Percentiles rank a stretch among this genome's conserved stretches.
Conservation (phyloP, 179 eudicot genomes). For the Nepenthes alata region DNA sequence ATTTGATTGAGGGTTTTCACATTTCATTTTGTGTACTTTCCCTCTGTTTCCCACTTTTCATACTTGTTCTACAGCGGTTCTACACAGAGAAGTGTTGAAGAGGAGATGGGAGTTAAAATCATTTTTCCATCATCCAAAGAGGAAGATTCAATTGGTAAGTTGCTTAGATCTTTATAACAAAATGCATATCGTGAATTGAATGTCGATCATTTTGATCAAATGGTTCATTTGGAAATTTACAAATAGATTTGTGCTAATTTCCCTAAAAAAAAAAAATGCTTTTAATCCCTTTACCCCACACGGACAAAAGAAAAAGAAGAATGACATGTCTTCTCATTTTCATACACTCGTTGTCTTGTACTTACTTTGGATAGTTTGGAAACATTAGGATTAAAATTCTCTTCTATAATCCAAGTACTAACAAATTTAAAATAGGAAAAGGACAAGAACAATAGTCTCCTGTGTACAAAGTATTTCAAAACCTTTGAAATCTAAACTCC, state of each 20-base stretch:
- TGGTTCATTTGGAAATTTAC: slow-evolving; percentile 1
- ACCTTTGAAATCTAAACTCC: no score
- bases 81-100: slow-evolving; percentile 46
- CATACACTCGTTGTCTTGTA: no score
- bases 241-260: neutral
- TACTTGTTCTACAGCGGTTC: slow-evolving; percentile 28
- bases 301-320: no score
- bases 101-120: slow-evolving; percentile 54
- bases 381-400: no score
- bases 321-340: no score
- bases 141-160: slow-evolving; percentile 52
- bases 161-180: slow-evolving; percentile 9
- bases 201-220: neutral
- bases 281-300: no score
- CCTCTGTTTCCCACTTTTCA: neutral
- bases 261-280: no score
- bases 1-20: neutral
- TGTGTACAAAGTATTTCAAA: no score
- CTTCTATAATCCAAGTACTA: no score
- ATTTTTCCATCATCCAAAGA: slow-evolving; percentile 45
- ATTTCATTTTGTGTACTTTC: neutral
- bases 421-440: no score
- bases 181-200: neutral
- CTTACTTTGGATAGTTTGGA: no score
- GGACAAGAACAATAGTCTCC: no score